Evolutionary conservation across 495 filamentous ascomycete species (phyloP), one percentile per base, ranked within the genome.

Genomic region (Podospora bellae-mahoneyi): DNA sequence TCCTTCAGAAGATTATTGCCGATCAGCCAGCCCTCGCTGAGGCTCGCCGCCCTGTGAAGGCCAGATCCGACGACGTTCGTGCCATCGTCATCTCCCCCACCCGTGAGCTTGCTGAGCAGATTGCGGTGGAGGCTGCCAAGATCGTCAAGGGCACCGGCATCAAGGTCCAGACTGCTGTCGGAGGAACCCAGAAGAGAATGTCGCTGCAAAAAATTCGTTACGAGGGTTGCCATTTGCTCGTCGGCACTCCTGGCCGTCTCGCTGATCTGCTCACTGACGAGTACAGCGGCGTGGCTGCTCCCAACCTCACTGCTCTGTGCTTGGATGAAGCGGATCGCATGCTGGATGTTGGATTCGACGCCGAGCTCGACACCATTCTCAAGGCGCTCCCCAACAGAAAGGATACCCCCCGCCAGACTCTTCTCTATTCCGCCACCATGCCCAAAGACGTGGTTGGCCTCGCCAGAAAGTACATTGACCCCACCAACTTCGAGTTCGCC

Each of bases 271-370:
- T 99, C 16, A 86, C 86, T 0, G 94, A 97, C 73, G 82, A 77
- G 0, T 72, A 74, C 48, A 86, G 81, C 66, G 82, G 88, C 44
- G 84, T 99, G n/a, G 76, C 78, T 9, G 91, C 91, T 6, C 91
- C 93, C 15, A 87, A 87, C 13, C 79, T 97, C 56, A 86, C 85
- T 62, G 86, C 88, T n/a, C 78, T 99, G 23, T 95, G 97, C 53
- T 83, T 99, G 44, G 95, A 99, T 72, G 95, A 99, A 80, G 96
- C 94, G 1, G 95, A 99, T 78, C 86, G 95, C 56, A 85, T 99
- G 68, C 81, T 99, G 55, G 95, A 99, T 71, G 84, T 91, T 68
- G 96, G 96, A 0, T 99, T 99, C 78, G 81, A 88, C n/a, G 83
- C 84, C 1, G 92, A 92, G 23, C 90, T 99, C 66, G 77, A 84